These are phyloP conservation scores for Lenzites betulinus DNA, from an alignment of 768 basidiomycete species.

Conservation along the genomic window DNA sequence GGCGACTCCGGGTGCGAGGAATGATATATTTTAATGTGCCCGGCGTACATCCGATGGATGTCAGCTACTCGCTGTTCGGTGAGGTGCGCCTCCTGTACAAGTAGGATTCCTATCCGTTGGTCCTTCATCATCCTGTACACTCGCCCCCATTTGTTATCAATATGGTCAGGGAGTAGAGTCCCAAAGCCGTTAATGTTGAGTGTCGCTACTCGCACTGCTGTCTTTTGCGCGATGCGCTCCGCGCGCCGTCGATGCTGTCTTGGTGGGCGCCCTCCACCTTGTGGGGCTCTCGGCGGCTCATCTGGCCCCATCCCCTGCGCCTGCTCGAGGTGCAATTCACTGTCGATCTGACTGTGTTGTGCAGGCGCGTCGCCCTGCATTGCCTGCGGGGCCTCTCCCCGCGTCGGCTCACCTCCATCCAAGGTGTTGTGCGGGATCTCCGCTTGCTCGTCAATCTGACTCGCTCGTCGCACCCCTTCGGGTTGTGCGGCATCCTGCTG, in stretches of 20 bases:
- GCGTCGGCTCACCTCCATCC: too few relatives aligned
- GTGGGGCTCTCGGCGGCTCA: neutral
- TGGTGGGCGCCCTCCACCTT: neutral
- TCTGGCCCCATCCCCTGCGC: too few relatives aligned
- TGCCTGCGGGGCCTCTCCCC: too few relatives aligned
- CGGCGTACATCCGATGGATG: neutral
- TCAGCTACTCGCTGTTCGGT: neutral
- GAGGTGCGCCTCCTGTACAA: conserved; percentile 17
- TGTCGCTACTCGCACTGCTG: conserved; percentile 21
- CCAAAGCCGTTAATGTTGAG: conserved; percentile 17
- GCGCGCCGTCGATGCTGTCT: too few relatives aligned
- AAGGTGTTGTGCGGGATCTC: too few relatives aligned
- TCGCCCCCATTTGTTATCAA: conserved; percentile 4
- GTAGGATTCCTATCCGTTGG: neutral
- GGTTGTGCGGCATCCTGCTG: too few relatives aligned
- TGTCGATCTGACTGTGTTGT: too few relatives aligned
- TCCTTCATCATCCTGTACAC: conserved; percentile 10
- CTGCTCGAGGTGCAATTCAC: too few relatives aligned
- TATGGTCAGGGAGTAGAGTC: neutral
- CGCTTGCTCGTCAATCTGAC: too few relatives aligned
- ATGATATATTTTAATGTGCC: neutral
- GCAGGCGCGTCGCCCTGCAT: too few relatives aligned
- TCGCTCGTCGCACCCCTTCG: too few relatives aligned
- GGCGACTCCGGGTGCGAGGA: too few relatives aligned
- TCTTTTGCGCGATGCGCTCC: neutral